Conservation (phyloP, 2,329 filamentous ascomycete species). For the Trichocomaceae sp. region DNA sequence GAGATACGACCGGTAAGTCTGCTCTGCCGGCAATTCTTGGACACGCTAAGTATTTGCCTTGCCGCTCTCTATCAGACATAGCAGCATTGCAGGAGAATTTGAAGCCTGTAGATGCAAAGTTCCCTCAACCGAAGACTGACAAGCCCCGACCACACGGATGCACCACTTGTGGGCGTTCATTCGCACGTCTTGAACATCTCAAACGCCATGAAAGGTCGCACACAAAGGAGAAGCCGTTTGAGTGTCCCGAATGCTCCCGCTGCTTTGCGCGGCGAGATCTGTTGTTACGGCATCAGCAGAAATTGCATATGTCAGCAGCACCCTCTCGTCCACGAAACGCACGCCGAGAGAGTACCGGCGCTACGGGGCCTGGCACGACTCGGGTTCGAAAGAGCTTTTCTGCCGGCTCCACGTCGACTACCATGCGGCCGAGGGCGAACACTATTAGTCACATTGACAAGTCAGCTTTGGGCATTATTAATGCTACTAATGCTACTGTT, state of each 20-base stretch:
- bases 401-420: conserved; percentile 46
- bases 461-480: conserved; percentile 60
- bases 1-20: conserved; percentile 33
- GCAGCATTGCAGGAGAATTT: conserved; percentile 21
- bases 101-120: conserved; percentile 27
- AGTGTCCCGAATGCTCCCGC: conserved; percentile 87
- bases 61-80: conserved; percentile 15
- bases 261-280: conserved; percentile 94
- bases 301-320: conserved; percentile 88
- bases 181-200: conserved; percentile 89
- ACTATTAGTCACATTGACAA: conserved; percentile 92
- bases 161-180: conserved; percentile 81
- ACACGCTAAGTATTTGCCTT: conserved; percentile 6
- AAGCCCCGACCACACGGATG: conserved; percentile 95
- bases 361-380: conserved; percentile 55
- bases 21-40: conserved; percentile 11
- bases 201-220: conserved; percentile 98
- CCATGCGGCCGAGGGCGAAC: conserved; percentile 83
- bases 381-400: conserved; percentile 90
- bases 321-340: conserved; percentile 76
- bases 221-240: conserved; percentile 97
- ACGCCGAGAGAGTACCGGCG: conserved; percentile 78
- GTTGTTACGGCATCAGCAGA: conserved; percentile 92
- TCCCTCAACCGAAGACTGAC: conserved; percentile 84
- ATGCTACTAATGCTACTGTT: conserved; percentile 22